phyloP scores from a whole-genome alignment of 441 rosid species.

The Adansonia rubrostipa region DNA sequence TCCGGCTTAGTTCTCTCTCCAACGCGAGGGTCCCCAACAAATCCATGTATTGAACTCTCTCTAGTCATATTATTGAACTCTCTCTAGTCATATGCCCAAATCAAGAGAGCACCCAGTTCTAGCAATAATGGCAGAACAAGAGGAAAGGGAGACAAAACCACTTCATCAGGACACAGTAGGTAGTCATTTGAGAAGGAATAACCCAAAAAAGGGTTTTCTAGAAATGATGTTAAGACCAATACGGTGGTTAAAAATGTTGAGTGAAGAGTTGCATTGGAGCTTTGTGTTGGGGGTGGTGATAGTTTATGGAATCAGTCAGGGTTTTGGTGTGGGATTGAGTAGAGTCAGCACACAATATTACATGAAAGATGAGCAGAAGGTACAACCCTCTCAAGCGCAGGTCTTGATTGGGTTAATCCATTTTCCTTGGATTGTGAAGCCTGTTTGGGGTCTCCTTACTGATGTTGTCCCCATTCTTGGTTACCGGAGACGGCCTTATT shows the following conservation, averaged over 20 bases:
- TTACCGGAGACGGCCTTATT: conserved; percentile 71
- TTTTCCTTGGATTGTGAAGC: conserved; percentile 75
- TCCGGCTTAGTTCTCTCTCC: not conserved
- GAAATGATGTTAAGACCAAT: conserved; percentile 42
- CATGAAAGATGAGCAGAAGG: conserved; percentile 68
- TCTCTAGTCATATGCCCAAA: not conserved
- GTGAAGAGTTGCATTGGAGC: conserved; percentile 69
- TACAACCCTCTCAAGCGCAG: conserved; percentile 74
- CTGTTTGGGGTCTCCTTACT: conserved; percentile 77
- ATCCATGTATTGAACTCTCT: not conserved
- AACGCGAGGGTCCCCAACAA: not conserved
- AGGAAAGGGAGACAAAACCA: conserved; percentile 13
- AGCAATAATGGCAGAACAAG: conserved; percentile 9
- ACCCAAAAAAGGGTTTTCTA: conserved; percentile 29
- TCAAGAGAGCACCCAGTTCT: not conserved
- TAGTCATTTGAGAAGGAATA: conserved; percentile 21
- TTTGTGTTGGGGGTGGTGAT: conserved; percentile 64
- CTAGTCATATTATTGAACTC: not conserved
- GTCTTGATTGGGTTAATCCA: conserved; percentile 54
- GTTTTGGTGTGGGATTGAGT: conserved; percentile 58
- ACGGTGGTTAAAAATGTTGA: conserved; percentile 57
- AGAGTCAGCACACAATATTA: conserved; percentile 65
- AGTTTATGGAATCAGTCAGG: conserved; percentile 70
- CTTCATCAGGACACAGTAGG: conserved; percentile 4
- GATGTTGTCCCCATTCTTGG: conserved; percentile 65